Evolutionary conservation across 2,329 filamentous ascomycete genomes (phyloP), one percentile per base, ranked within the genome.

Genomic region (Tolypocladium endophyticum): DNA sequence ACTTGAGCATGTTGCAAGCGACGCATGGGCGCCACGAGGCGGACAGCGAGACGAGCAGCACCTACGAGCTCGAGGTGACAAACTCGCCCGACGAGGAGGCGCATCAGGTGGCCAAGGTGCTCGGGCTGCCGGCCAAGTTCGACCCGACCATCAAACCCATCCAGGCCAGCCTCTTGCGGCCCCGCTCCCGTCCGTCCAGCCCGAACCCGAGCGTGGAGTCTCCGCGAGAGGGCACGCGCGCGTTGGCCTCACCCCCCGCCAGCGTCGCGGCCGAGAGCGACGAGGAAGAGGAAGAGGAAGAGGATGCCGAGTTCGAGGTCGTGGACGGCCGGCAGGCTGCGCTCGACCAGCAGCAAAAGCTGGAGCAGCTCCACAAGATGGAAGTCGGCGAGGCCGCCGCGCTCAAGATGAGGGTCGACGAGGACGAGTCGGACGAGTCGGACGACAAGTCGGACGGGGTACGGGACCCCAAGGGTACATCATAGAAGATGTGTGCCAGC

Each of bases 1-100:
- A 96, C 71, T 80, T 87, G 57, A 83, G 87, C 58, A 91, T 96
- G 73, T 77, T 96, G 12, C 84, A 88, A 57, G 81, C 88, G 66
- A 81, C 74, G 11, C 71, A 77, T 53, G 81, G 81, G 39, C 78
- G 77, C 56, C 83, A 86, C 66, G 83, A 85, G 67, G 81, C 81
- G 62, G 81, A 85, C 61, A 81, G 77, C 69, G 79, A 81, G 60
- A 75, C 75, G 43, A 79, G 76, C 64, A 79, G 76, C 65, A 71
- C 75, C 9, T 84, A 83, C 68, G 79, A 83, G 64, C 74, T 84
- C 25, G 81, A 85, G 69, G 74, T 78, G 2, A 74, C 77, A 47
- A 76, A 84, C 50, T 81, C 81, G 1, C 74, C 82, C 2, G 84
- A 86, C 63, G 82, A 85, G 62, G 85, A 88, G 70, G 85, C 85